Evolutionary conservation across 2,329 filamentous ascomycete species (phyloP).

Genomic region (Cercospora sesami): DNA sequence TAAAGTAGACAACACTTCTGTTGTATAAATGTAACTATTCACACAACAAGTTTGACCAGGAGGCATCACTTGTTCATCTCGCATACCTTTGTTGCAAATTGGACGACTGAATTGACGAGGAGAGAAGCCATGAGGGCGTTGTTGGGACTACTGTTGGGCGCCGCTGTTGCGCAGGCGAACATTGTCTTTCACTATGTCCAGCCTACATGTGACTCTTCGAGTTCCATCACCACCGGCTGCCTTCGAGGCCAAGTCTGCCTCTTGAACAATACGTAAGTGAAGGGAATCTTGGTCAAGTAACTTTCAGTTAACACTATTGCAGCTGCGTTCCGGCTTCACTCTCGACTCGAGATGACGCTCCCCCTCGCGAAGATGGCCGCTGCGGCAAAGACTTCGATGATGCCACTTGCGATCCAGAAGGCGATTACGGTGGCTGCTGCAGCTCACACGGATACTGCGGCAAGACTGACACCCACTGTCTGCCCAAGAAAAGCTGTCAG

Average conservation of each 20-base stretch:
- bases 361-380: conserved; percentile 40
- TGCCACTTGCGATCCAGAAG: conserved; percentile 44
- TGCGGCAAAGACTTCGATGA: conserved; percentile 44
- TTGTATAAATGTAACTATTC: neutral
- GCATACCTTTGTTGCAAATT: neutral
- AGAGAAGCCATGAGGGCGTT: neutral
- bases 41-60: neutral
- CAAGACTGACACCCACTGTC: conserved; percentile 39
- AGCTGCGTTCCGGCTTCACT: neutral
- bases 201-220: conserved; percentile 43
- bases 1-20: neutral
- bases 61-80: neutral
- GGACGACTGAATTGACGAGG: neutral
- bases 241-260: conserved; percentile 43
- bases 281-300: too few relatives aligned
- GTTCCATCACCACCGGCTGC: conserved; percentile 35
- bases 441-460: conserved; percentile 37
- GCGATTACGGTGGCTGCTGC: conserved; percentile 45
- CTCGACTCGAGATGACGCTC: conserved; percentile 1
- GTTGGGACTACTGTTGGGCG: neutral
- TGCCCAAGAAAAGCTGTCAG: conserved; percentile 40
- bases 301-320: neutral
- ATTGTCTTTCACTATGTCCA: conserved; percentile 52
- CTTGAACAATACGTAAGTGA: conserved; percentile 38
- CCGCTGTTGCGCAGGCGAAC: conserved; percentile 41